Evolutionary conservation across 1,284 basidiomycete genomes (phyloP).

Genomic region (Heterobasidion annosum): DNA sequence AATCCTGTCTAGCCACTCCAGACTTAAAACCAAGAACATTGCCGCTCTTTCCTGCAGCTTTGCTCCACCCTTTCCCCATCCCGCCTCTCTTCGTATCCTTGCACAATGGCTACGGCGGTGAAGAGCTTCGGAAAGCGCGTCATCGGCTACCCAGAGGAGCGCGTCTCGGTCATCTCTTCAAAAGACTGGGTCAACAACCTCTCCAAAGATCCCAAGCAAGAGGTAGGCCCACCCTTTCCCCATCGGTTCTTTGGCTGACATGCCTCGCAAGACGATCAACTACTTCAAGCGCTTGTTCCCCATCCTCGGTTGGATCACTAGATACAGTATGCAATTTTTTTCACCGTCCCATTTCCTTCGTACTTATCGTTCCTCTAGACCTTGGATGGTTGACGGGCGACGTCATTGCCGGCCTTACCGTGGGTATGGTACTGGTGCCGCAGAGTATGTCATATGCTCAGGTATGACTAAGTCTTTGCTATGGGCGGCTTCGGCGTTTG

Average conservation of each 20-base stretch:
- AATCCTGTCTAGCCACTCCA: background rate
- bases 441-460: conserved; percentile 81
- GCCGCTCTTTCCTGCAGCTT: background rate
- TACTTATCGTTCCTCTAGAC: conserved; percentile 24
- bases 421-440: conserved; percentile 87
- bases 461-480: conserved; percentile 23
- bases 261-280: conserved; percentile 32
- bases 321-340: conserved; percentile 59
- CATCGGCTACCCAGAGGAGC: conserved; percentile 52
- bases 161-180: conserved; percentile 46
- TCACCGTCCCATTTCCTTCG: conserved; percentile 5
- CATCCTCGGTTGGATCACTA: conserved; percentile 72
- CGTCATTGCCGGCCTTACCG: conserved; percentile 82
- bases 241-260: conserved; percentile 4
- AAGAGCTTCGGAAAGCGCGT: conserved; percentile 49
- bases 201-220: conserved; percentile 32
- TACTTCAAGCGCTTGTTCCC: conserved; percentile 76
- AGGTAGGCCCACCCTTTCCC: conserved; percentile 26
- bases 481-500: background rate
- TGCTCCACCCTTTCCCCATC: conserved; percentile 1
- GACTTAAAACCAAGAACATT: background rate
- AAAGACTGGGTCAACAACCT: conserved; percentile 40
- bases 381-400: conserved; percentile 72
- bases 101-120: conserved; percentile 30
- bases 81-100: background rate